Evolutionary conservation across 2,329 filamentous ascomycete genomes (phyloP).

Genomic region (Alternaria dauci): DNA sequence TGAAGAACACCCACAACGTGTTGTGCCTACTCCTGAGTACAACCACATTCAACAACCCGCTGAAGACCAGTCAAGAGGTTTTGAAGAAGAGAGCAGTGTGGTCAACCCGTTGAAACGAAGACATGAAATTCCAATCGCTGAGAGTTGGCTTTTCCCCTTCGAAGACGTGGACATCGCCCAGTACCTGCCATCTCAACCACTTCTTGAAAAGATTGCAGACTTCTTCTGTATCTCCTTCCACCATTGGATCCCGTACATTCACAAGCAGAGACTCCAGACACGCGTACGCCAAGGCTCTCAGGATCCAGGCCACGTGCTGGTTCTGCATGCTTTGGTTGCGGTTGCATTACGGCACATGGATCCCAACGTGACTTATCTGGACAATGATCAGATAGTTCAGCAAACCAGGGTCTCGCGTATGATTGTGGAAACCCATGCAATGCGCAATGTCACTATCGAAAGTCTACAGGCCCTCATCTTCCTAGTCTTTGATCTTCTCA

Average conservation of each 20-base stretch:
- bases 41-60: not conserved
- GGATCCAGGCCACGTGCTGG: constrained; percentile 29
- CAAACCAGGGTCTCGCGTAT: constrained; percentile 39
- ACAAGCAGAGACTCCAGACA: constrained; percentile 41
- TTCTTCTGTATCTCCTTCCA: constrained; percentile 47
- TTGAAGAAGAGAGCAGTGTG: not conserved
- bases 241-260: constrained; percentile 47
- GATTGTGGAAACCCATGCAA: constrained; percentile 42
- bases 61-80: not conserved
- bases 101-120: constrained; percentile 39
- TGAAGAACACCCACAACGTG: constrained; percentile 6
- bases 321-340: constrained; percentile 42
- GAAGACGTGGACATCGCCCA: constrained; percentile 36
- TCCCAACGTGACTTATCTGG: constrained; percentile 30
- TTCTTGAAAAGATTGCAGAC: constrained; percentile 39
- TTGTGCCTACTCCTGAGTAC: not conserved
- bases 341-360: constrained; percentile 43
- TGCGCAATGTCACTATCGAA: constrained; percentile 39
- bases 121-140: constrained; percentile 23
- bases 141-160: constrained; percentile 29
- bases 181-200: constrained; percentile 36
- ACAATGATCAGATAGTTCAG: constrained; percentile 35
- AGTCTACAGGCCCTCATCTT: constrained; percentile 43
- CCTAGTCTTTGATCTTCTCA: constrained; percentile 47
- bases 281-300: constrained; percentile 29